Evolutionary conservation across 352 stramenopile genomes (phyloP).

Genomic region (Phytopythium chamaehyphon): DNA sequence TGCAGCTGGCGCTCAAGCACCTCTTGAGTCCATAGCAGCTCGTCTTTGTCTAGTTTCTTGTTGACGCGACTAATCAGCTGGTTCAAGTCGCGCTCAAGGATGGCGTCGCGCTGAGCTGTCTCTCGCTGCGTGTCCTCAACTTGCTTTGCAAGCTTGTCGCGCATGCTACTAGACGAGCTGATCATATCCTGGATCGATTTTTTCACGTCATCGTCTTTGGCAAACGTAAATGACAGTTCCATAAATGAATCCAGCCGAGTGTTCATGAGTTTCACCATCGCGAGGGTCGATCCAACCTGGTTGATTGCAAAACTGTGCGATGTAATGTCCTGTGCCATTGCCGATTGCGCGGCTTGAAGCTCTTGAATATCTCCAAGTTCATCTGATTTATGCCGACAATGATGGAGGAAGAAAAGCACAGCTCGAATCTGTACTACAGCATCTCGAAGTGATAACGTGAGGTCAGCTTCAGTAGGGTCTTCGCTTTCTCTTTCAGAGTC

Average conservation of each 20-base stretch:
- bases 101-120: conserved; percentile 40
- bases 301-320: conserved; percentile 43
- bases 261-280: conserved; percentile 64
- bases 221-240: conserved; percentile 57
- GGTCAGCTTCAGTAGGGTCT: conserved; percentile 11
- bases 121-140: conserved; percentile 41
- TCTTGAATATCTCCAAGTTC: conserved; percentile 27
- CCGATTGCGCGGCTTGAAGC: conserved; percentile 24
- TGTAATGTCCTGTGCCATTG: conserved; percentile 27
- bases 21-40: conserved; percentile 72
- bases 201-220: conserved; percentile 73
- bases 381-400: conserved; percentile 36
- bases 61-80: conserved; percentile 60
- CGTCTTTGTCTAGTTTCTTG: conserved; percentile 76
- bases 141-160: conserved; percentile 39
- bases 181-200: conserved; percentile 66
- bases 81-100: conserved; percentile 51
- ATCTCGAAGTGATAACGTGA: conserved; percentile 31
- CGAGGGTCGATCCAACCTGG: conserved; percentile 45
- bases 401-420: conserved; percentile 43
- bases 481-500: neutral
- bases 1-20: conserved; percentile 62
- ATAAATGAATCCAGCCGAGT: conserved; percentile 55
- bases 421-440: conserved; percentile 58
- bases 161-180: conserved; percentile 34